A percentile compares a stretch with the other conserved stretches of the same genome.
These are phyloP conservation scores for Kodamaea laetipori DNA, from an alignment of 805 yeast genomes.

Conservation along the genomic window DNA sequence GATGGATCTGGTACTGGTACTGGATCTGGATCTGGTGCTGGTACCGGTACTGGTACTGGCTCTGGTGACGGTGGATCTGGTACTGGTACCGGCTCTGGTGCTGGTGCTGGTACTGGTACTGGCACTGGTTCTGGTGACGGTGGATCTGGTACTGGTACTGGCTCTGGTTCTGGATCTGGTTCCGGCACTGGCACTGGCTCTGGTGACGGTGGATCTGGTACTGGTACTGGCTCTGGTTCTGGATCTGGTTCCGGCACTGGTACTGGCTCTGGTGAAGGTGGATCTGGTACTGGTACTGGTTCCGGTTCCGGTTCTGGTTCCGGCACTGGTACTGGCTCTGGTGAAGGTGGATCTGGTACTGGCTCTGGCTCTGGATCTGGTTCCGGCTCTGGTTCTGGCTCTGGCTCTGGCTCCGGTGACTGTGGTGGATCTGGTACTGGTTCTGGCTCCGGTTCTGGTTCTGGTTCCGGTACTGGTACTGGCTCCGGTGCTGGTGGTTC, in stretches of 20 bases:
- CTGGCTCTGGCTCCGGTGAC: constrained; percentile 1
- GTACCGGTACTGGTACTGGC: not conserved
- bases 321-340: constrained; percentile 4
- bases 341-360: not conserved
- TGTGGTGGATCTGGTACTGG: constrained; percentile 6
- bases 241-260: constrained; percentile 4
- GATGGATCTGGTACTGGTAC: constrained; percentile 1
- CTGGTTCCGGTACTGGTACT: not conserved
- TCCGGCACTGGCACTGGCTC: constrained; percentile 1
- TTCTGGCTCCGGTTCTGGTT: not conserved
- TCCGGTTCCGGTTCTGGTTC: constrained; percentile 3
- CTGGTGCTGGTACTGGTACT: not conserved
- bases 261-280: constrained; percentile 1
- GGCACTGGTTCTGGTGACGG: constrained; percentile 4
- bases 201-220: not conserved
- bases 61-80: constrained; percentile 4
- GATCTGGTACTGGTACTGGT: not conserved
- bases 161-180: constrained; percentile 2
- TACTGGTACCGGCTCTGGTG: constrained; percentile 1
- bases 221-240: not conserved
- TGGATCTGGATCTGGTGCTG: constrained; percentile 4
- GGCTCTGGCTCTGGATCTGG: constrained; percentile 2
- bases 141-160: constrained; percentile 5
- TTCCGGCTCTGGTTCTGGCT: constrained; percentile 2
- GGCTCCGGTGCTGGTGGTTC: constrained; percentile 2